phyloP scores from a whole-genome alignment of 2,329 filamentous ascomycete genomes.

The Pseudopithomyces maydicus region DNA sequence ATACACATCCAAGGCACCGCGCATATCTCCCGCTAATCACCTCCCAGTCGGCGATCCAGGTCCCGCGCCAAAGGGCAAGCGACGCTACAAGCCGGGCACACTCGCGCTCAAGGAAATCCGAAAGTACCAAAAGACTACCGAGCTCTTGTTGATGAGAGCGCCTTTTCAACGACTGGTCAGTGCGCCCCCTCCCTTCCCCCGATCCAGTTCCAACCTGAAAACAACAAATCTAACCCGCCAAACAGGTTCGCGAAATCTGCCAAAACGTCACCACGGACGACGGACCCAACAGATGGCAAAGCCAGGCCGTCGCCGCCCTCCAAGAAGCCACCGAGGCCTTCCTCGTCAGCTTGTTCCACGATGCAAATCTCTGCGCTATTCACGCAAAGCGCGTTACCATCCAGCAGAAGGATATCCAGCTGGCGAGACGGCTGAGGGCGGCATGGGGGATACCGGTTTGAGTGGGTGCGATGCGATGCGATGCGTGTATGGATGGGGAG shows the following conservation, averaged over 20 bases:
- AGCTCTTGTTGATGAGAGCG: conserved; percentile 95
- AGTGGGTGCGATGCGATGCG: neutral
- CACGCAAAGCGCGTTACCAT: conserved; percentile 99
- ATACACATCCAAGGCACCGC: neutral
- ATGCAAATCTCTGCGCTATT: conserved; percentile 98
- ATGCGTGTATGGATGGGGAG: neutral
- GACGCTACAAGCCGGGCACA: conserved; percentile 66
- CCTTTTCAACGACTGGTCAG: conserved; percentile 90
- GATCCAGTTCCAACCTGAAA: conserved; percentile 55
- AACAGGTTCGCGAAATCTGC: conserved; percentile 72
- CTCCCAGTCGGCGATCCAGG: conserved; percentile 36
- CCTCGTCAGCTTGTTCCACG: conserved; percentile 96
- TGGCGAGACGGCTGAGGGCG: conserved; percentile 91
- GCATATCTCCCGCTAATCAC: conserved; percentile 3
- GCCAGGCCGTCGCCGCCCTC: conserved; percentile 92
- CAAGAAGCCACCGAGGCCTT: conserved; percentile 99
- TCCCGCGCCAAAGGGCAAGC: conserved; percentile 39
- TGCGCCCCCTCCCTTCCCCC: too few species aligned
- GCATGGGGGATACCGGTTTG: conserved; percentile 55
- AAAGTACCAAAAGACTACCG: conserved; percentile 96
- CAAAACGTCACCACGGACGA: conserved; percentile 63
- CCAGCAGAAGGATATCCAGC: conserved; percentile 96
- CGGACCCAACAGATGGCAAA: conserved; percentile 82
- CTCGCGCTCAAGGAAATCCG: conserved; percentile 98
- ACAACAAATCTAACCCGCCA: conserved; percentile 63